phyloP scores from a whole-genome alignment of 148 eudicot species.

The Agrostemma githago region DNA sequence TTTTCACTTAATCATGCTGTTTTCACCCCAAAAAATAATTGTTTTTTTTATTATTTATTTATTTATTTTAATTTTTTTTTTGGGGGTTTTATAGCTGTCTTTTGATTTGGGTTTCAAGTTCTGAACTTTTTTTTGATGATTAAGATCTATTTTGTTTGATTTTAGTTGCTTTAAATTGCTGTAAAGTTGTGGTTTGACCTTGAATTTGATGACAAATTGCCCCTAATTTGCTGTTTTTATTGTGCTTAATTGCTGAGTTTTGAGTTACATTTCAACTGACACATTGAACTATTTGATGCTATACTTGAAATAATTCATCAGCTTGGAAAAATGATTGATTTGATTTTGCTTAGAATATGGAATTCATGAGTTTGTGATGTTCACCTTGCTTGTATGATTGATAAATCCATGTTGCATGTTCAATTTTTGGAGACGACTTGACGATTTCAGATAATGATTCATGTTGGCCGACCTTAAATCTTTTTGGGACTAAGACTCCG shows the following conservation, averaged over 20 bases:
- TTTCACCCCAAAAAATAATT: constrained; percentile 7
- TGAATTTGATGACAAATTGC: constrained; percentile 8
- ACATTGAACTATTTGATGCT: too few species aligned
- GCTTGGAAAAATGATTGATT: constrained; percentile 2
- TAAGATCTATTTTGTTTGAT: constrained; percentile 23
- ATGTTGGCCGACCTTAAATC: too few species aligned
- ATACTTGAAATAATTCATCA: neutral
- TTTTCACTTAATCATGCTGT: constrained; percentile 1
- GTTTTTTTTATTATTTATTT: constrained; percentile 3
- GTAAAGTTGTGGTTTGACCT: constrained; percentile 27
- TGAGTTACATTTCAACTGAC: constrained; percentile 11
- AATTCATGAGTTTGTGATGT: neutral
- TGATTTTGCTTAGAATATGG: constrained; percentile 3
- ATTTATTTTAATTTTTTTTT: constrained; percentile 1
- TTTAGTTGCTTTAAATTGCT: neutral
- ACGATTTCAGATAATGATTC: too few species aligned
- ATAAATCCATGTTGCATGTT: constrained; percentile 3
- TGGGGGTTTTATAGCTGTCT: constrained; percentile 8
- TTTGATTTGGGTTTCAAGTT: constrained; percentile 13
- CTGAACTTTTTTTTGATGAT: neutral
- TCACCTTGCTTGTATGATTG: neutral
- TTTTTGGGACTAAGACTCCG: too few species aligned
- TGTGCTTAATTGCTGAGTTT: neutral
- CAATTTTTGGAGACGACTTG: neutral
- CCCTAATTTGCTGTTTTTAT: neutral